Evolutionary conservation across 257 asterid genomes (phyloP).

Genomic region (Rubia yunnanensis): DNA sequence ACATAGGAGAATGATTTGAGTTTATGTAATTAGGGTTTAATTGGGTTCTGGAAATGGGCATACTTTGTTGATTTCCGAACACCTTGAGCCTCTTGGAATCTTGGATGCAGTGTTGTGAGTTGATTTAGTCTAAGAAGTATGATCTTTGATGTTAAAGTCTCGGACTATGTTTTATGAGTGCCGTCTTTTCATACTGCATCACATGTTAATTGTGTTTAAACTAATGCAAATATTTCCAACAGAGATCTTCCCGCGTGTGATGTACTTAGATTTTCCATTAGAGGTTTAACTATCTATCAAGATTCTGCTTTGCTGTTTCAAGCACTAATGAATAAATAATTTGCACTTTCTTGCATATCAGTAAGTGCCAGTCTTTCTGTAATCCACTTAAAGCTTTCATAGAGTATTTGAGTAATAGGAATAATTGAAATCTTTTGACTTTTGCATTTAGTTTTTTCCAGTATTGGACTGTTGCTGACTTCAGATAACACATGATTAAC

Average conservation of each 20-base stretch:
- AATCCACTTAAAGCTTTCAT: not conserved
- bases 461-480: not conserved
- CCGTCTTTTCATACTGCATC: not conserved
- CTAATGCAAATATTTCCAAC: not conserved
- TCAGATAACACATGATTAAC: no score
- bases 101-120: not conserved
- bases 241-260: constrained; percentile 1
- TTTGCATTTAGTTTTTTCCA: not conserved
- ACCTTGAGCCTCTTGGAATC: not conserved
- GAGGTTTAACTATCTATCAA: not conserved
- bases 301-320: not conserved
- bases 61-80: not conserved
- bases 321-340: not conserved
- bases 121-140: not conserved
- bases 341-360: not conserved
- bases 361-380: constrained; percentile 1
- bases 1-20: not conserved
- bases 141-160: not conserved
- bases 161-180: not conserved
- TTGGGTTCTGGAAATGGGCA: not conserved
- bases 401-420: not conserved
- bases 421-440: not conserved
- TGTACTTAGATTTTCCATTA: constrained; percentile 12
- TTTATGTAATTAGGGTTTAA: not conserved
- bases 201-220: not conserved